Conservation (phyloP, 1,284 basidiomycete species). For the Rhodotorula sp. region DNA sequence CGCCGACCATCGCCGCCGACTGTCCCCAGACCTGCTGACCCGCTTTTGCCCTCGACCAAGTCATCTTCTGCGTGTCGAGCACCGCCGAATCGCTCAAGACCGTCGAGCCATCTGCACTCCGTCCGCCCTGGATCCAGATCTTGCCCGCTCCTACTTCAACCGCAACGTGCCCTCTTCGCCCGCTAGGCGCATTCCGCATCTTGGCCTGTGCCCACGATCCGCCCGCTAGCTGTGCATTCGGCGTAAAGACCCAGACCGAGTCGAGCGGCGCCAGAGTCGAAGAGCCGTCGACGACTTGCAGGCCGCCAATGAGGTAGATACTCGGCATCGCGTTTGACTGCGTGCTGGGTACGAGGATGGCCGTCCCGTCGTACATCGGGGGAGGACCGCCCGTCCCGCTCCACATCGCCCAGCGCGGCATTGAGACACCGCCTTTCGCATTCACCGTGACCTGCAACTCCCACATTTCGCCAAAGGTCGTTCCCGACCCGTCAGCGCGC, state of each 20-base stretch:
- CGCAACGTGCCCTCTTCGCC: conserved; percentile 25
- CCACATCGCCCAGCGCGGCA: conserved; percentile 9
- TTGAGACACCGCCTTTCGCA: neutral
- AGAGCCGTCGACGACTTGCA: neutral
- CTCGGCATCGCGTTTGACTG: neutral
- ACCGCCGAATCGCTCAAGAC: conserved; percentile 22
- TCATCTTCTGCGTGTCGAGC: conserved; percentile 11
- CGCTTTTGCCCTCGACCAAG: conserved; percentile 8
- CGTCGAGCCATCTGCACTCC: conserved; percentile 12
- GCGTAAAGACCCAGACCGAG: conserved; percentile 18
- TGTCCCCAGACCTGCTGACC: conserved; percentile 21
- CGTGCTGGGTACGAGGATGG: conserved; percentile 18
- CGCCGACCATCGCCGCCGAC: conserved; percentile 19
- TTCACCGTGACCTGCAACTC: conserved; percentile 8
- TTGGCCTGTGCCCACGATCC: conserved; percentile 12
- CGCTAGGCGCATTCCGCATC: neutral
- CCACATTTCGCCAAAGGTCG: conserved; percentile 31
- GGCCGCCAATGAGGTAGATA: conserved; percentile 32
- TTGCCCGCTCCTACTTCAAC: conserved; percentile 17
- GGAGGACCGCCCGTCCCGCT: neutral
- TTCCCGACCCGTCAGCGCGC: conserved; percentile 20
- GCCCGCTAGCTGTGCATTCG: neutral
- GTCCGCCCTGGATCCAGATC: conserved; percentile 36
- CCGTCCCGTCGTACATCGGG: conserved; percentile 27
- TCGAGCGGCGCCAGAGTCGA: neutral